Percentiles rank a stretch among this genome's conserved stretches.
Evolutionary conservation across 139 green algal genomes (phyloP).

Genomic region (Auxenochlorella pyrenoidosa): DNA sequence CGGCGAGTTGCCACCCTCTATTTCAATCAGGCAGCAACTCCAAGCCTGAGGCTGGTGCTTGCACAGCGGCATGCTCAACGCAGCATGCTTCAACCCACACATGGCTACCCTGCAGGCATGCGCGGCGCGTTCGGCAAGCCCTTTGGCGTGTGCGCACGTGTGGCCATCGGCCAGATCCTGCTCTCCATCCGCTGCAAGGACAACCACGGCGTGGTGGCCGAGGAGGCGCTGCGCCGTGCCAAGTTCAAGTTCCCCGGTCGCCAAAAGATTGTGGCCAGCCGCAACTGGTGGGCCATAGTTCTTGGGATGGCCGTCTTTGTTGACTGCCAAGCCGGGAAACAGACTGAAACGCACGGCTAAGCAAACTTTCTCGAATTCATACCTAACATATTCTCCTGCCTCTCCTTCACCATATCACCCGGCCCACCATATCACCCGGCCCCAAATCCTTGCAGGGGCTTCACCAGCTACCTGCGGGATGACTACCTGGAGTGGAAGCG

Average conservation of each 20-base stretch:
- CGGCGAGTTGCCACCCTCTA: not conserved
- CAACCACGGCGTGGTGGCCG: constrained; percentile 76
- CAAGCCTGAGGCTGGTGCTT: not conserved
- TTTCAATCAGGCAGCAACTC: not conserved
- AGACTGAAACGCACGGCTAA: no score
- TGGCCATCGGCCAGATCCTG: constrained; percentile 98
- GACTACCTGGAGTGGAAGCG: constrained; percentile 95
- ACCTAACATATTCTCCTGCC: no score
- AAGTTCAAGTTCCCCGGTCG: constrained; percentile 99
- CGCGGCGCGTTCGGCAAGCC: constrained; percentile 98
- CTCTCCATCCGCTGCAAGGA: constrained; percentile 98
- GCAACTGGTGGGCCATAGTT: constrained; percentile 86
- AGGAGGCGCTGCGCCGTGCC: constrained; percentile 96
- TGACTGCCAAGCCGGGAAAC: no score
- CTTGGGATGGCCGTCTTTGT: no score
- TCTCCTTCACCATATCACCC: not conserved
- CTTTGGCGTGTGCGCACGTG: constrained; percentile 88
- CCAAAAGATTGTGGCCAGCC: constrained; percentile 96
- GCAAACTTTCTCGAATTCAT: no score
- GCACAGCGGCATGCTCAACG: no score
- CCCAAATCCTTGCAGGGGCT: constrained; percentile 78
- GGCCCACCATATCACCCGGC: not conserved
- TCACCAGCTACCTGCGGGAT: constrained; percentile 90
- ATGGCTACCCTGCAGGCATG: constrained; percentile 79
- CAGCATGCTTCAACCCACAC: not conserved